Evolutionary conservation across 306 rosid species (phyloP), one percentile per base, ranked within the genome.

Genomic region (Argentina anserina): DNA sequence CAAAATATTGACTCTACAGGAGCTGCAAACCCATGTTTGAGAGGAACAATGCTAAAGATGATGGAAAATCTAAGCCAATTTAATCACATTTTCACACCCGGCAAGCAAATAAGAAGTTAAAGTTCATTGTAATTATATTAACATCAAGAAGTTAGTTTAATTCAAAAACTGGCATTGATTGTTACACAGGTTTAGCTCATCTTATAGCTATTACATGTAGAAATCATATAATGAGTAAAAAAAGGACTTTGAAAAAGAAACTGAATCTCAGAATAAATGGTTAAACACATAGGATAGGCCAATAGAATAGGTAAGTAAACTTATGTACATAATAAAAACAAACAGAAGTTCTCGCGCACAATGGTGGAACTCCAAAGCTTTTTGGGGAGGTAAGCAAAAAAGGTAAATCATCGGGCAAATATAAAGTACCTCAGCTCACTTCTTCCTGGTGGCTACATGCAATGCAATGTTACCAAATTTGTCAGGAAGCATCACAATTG

Each of bases 401-500:
- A n/a, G 2, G 34, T 34, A 21, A 2, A 34, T 9, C 14, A 14
- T 1, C 36, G 18, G 31, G 14, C 74, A 36, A 15, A 13, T 39
- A 34, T 61, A 39, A 67, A 21, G 36, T 90, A 94, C 99, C 97
- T 94, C 96, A 13, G 85, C 96, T 46, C 99, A 90, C 76, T 88
- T 91, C 78, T 94, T 91, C 87, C 96, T 89, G 43, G 99, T 89
- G 28, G 97, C 99, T 9, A 94, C 96, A 70, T 94, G 99, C 31
- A 94, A 81, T 6, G 97, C 99, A 0, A 96, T 94, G 83, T 94
- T 85, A 61, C 99, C 96, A 28, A 88, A 33, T 21, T 95, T 95
- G 79, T 95, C 99, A 0, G 97, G 99, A 86, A 95, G 99, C 99
- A 95, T 95, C 40, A 95, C 99, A 79, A 91, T 91, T 37, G 97